phyloP scores from a whole-genome alignment of 2,329 filamentous ascomycete genomes.

The Ramularia endophylla region DNA sequence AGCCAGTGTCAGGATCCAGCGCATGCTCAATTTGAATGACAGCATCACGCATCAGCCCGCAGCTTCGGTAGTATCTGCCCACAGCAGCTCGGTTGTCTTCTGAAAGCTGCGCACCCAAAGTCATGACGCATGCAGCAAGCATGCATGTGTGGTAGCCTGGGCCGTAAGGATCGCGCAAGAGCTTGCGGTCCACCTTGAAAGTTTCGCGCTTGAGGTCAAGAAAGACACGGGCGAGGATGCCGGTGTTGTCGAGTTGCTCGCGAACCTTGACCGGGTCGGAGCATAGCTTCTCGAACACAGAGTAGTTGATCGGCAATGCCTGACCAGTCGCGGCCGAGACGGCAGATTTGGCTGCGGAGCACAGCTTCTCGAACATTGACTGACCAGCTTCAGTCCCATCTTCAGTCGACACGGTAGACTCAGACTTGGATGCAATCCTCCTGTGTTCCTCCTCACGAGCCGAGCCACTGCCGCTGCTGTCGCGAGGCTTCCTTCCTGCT shows the following conservation, averaged over 20 bases:
- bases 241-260: constrained; percentile 4
- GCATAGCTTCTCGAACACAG: constrained; percentile 4
- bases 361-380: too few relatives aligned
- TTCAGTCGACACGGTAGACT: too few relatives aligned
- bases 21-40: constrained; percentile 2
- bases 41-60: constrained; percentile 2
- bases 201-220: too few relatives aligned
- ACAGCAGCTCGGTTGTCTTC: background rate
- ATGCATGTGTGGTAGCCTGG: constrained; percentile 7
- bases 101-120: background rate
- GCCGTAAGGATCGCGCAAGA: constrained; percentile 2
- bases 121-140: constrained; percentile 10
- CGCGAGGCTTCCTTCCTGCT: background rate
- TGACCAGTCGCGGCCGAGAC: background rate
- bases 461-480: background rate
- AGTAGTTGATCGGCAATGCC: constrained; percentile 1
- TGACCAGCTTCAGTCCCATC: too few relatives aligned
- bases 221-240: too few relatives aligned
- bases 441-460: background rate
- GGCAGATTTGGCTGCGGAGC: too few relatives aligned
- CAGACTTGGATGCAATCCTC: background rate
- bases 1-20: constrained; percentile 1
- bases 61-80: background rate
- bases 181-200: background rate
- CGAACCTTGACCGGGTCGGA: constrained; percentile 6